Percentiles rank a stretch among this genome's conserved stretches.
Evolutionary conservation across 345 rosid genomes (phyloP).

Genomic region (Boechera retrofracta): DNA sequence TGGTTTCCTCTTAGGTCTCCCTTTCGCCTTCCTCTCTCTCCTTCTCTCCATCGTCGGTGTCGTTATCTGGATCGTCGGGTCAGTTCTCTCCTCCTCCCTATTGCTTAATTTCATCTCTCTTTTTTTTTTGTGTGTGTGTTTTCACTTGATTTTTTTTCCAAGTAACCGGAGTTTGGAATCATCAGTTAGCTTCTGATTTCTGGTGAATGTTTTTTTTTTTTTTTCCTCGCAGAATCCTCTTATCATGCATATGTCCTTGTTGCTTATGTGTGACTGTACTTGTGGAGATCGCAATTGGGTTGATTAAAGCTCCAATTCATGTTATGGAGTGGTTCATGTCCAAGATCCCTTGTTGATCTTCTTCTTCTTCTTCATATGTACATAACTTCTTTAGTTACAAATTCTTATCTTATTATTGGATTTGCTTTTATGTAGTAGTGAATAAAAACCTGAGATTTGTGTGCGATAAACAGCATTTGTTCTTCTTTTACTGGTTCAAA

Average conservation of each 20-base stretch:
- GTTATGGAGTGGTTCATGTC: slow-evolving; percentile 91
- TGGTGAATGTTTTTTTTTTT: background rate
- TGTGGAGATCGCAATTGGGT: slow-evolving; percentile 74
- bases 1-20: slow-evolving; percentile 89
- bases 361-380: slow-evolving; percentile 24
- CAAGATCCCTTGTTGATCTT: slow-evolving; percentile 73
- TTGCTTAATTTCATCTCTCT: background rate
- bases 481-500: slow-evolving; percentile 1
- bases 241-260: slow-evolving; percentile 81
- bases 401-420: background rate
- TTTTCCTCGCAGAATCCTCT: slow-evolving; percentile 55
- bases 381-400: slow-evolving; percentile 18
- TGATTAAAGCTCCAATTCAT: slow-evolving; percentile 84
- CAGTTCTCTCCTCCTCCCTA: slow-evolving; percentile 18
- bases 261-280: slow-evolving; percentile 77
- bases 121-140: background rate
- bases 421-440: background rate
- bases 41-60: slow-evolving; percentile 76
- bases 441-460: slow-evolving; percentile 10
- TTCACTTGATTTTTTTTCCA: no score
- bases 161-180: background rate
- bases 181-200: slow-evolving; percentile 8
- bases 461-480: background rate
- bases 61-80: slow-evolving; percentile 85
- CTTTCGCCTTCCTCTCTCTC: slow-evolving; percentile 81